A percentile compares a stretch with the other conserved stretches of the same genome.
These are phyloP conservation scores for Geotrichum phurueaensis DNA, from an alignment of 1,139 yeast species.

Conservation along the genomic window DNA sequence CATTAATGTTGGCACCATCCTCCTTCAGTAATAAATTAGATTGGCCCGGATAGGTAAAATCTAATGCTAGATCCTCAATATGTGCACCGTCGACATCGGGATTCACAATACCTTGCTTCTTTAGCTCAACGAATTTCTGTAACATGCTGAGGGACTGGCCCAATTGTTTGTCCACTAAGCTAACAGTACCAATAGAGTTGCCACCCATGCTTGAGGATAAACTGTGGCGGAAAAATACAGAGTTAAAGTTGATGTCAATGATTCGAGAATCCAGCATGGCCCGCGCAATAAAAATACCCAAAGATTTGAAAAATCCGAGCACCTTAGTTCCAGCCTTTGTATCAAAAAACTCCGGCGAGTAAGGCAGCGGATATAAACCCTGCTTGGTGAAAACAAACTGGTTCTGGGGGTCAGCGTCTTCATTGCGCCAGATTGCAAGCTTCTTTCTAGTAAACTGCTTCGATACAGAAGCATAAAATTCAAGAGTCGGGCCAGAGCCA, in stretches of 20 bases:
- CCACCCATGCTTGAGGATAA: conserved; percentile 17
- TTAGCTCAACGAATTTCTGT: conserved; percentile 38
- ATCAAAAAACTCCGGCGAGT: conserved; percentile 26
- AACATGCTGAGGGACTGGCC: conserved; percentile 57
- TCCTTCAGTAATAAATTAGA: conserved; percentile 53
- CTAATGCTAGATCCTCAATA: conserved; percentile 51
- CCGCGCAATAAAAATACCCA: conserved; percentile 84
- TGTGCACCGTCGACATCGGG: conserved; percentile 41
- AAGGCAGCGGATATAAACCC: conserved; percentile 76
- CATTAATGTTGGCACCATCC: conserved; percentile 48
- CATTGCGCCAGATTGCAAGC: conserved; percentile 64
- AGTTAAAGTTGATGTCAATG: conserved; percentile 74
- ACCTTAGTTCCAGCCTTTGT: conserved; percentile 38
- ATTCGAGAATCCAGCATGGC: conserved; percentile 82
- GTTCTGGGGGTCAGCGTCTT: conserved; percentile 34
- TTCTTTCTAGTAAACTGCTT: conserved; percentile 58
- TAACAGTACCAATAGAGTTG: conserved; percentile 39
- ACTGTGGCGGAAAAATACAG: conserved; percentile 50
- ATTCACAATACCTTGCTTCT: conserved; percentile 22
- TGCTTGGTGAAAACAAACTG: conserved; percentile 41
- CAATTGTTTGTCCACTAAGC: conserved; percentile 51
- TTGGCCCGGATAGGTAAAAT: conserved; percentile 74
- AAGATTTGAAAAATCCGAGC: conserved; percentile 51
- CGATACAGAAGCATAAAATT: conserved; percentile 80
- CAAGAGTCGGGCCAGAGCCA: conserved; percentile 93